A percentile compares a stretch with the other conserved stretches of the same genome.
These are phyloP conservation scores for Nepenthes alata DNA, from an alignment of 179 eudicot genomes.

Conservation along the genomic window DNA sequence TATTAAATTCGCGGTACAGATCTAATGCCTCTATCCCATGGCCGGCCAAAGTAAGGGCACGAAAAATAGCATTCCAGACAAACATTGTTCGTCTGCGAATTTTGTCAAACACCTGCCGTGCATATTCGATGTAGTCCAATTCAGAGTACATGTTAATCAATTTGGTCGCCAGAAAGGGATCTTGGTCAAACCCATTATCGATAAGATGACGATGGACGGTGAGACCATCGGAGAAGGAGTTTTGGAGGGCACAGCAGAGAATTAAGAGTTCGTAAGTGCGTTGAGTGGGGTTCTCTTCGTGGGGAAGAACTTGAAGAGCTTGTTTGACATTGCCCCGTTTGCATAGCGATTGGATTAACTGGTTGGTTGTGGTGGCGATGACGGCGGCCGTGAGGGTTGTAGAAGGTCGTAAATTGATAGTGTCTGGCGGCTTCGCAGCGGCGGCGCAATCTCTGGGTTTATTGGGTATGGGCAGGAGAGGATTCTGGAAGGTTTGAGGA, in stretches of 20 bases:
- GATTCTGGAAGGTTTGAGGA: constrained; percentile 25
- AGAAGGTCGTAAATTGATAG: constrained; percentile 17
- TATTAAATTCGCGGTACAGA: constrained; percentile 40
- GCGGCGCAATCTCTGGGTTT: constrained; percentile 16
- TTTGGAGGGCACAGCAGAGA: constrained; percentile 28
- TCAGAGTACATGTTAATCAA: constrained; percentile 50
- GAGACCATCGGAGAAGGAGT: constrained; percentile 34
- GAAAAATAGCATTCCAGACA: constrained; percentile 56
- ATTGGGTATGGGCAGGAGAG: constrained; percentile 8
- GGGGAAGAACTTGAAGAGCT: constrained; percentile 39
- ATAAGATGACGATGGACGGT: constrained; percentile 32
- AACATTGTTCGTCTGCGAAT: constrained; percentile 35
- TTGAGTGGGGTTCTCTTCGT: constrained; percentile 42
- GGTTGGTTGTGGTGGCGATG: constrained; percentile 13
- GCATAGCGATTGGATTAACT: constrained; percentile 39
- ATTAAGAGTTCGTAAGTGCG: constrained; percentile 57
- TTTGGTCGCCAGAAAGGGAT: constrained; percentile 62
- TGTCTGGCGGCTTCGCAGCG: constrained; percentile 7
- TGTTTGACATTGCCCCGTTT: constrained; percentile 34
- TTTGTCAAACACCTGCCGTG: constrained; percentile 58
- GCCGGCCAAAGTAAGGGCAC: constrained; percentile 46
- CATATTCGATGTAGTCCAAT: constrained; percentile 37
- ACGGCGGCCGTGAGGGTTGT: constrained; percentile 7
- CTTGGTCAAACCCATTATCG: constrained; percentile 43
- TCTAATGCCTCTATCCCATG: constrained; percentile 43